These are phyloP conservation scores for Trametes cubensis DNA, from an alignment of 768 basidiomycete genomes.

Conservation along the genomic window DNA sequence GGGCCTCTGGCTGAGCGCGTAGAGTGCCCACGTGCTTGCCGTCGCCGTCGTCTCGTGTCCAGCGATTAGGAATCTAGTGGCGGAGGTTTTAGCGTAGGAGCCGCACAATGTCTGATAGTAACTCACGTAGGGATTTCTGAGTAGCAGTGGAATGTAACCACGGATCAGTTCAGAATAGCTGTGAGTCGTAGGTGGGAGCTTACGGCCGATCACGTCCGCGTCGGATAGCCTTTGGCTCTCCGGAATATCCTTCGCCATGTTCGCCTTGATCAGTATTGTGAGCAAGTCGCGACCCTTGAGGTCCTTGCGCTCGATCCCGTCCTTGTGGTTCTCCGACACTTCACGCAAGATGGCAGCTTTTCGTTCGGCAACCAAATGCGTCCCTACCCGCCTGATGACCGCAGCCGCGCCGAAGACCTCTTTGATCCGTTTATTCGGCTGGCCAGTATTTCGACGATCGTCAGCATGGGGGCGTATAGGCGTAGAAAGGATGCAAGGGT, in stretches of 20 bases:
- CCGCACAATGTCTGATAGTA: background rate
- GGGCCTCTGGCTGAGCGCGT: constrained; percentile 42
- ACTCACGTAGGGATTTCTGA: constrained; percentile 32
- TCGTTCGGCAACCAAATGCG: constrained; percentile 32
- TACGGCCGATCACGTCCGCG: constrained; percentile 60
- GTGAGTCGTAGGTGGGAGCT: constrained; percentile 26
- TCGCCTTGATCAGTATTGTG: constrained; percentile 62
- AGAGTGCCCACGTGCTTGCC: constrained; percentile 41
- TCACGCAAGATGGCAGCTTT: constrained; percentile 13
- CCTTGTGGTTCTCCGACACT: constrained; percentile 29
- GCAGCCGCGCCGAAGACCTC: constrained; percentile 9
- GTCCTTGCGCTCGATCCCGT: constrained; percentile 36
- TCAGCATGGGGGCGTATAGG: background rate
- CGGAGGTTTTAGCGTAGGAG: background rate
- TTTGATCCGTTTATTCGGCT: constrained; percentile 11
- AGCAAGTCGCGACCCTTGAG: constrained; percentile 55
- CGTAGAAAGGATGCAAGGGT: background rate
- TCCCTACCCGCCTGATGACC: constrained; percentile 34
- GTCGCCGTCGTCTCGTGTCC: constrained; percentile 48
- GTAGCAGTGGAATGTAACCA: too few species aligned
- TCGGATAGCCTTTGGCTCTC: constrained; percentile 60
- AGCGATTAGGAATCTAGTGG: constrained; percentile 34
- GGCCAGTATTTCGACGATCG: too few species aligned
- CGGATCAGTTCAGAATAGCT: background rate
- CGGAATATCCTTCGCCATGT: constrained; percentile 62